Evolutionary conservation across 106 monocot genomes (phyloP), one percentile per base, ranked within the genome.

Genomic region (Dioscorea dumetorum): DNA sequence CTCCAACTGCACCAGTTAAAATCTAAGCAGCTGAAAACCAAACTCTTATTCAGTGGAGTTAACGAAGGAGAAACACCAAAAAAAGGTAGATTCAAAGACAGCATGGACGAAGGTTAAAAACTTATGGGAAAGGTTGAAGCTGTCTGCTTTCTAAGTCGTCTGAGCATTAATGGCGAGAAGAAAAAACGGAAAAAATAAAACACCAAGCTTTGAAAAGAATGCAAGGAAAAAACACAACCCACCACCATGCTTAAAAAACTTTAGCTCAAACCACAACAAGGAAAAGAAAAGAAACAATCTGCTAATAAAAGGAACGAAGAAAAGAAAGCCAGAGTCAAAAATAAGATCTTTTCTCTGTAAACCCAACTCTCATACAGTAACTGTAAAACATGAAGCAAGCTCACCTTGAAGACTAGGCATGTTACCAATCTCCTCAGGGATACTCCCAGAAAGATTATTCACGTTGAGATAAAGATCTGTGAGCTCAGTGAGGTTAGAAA

Each of bases 361-460:
- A 54, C 9, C 54, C 54, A 28, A 54, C 54, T 18, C 9, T 4
- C 3, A 15, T 18, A 54, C 15, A 54, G 0, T 18, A 51, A 51
- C 54, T 54, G 15, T 54, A 0, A 19, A 54, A 54, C 13, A 54
- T 54, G 2, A 54, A 51, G 17, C 51, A 24, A 76, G 60, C 74
- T 69, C 68, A 97, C 95, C 95, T 89, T 89, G 86, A 12, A 97
- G 89, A 17, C 71, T 76, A 8, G 54, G 74, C 91, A 97, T 80
- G 70, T 53, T 74, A 20, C 90, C 81, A 49, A 90, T 74, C 69
- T 77, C 83, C 49, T 22, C 41, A 4, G 82, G 94, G 49, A 94
- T 80, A 57, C 56, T 63, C 4, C 94, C 87, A 62, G 84, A 76
- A 67, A 94, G 70, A 21, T 82, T 79, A 58, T 94, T 94, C 15